Conservation (phyloP, 2,329 filamentous ascomycete genomes). For the Zasmidium citrigriseum region DNA sequence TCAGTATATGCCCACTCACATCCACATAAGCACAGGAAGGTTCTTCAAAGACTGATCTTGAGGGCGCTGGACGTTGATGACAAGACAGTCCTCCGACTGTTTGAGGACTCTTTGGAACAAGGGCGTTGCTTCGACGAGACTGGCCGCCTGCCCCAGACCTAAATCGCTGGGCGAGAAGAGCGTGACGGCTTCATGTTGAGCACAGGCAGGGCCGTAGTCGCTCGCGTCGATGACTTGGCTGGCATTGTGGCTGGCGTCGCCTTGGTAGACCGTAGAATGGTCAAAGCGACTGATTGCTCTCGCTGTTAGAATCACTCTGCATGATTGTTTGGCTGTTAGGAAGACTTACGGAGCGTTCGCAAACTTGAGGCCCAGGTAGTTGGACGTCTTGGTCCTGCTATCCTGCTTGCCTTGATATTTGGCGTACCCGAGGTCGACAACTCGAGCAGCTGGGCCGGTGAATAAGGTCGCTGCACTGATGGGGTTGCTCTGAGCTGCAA, state of each 20-base stretch:
- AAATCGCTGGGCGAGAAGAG: conserved; percentile 6
- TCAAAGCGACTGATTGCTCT: no score
- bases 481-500: background rate
- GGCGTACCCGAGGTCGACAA: conserved; percentile 9
- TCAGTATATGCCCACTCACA: conserved; percentile 21
- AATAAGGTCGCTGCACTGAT: background rate
- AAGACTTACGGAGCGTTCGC: background rate
- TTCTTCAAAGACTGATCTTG: conserved; percentile 25
- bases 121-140: conserved; percentile 11
- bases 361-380: conserved; percentile 9
- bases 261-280: no score
- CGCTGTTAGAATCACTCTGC: no score
- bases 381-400: conserved; percentile 5
- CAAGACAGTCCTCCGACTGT: conserved; percentile 57
- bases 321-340: background rate
- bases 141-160: conserved; percentile 6
- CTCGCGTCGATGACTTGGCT: no score
- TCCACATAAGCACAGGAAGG: conserved; percentile 49
- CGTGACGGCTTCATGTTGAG: conserved; percentile 10
- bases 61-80: conserved; percentile 51
- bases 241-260: no score
- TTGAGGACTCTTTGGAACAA: conserved; percentile 3
- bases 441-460: background rate
- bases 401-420: conserved; percentile 13
- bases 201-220: conserved; percentile 12